A percentile compares a stretch with the other conserved stretches of the same genome.
These are phyloP conservation scores for Populus hybrid DNA, from an alignment of 441 rosid species.

Conservation along the genomic window DNA sequence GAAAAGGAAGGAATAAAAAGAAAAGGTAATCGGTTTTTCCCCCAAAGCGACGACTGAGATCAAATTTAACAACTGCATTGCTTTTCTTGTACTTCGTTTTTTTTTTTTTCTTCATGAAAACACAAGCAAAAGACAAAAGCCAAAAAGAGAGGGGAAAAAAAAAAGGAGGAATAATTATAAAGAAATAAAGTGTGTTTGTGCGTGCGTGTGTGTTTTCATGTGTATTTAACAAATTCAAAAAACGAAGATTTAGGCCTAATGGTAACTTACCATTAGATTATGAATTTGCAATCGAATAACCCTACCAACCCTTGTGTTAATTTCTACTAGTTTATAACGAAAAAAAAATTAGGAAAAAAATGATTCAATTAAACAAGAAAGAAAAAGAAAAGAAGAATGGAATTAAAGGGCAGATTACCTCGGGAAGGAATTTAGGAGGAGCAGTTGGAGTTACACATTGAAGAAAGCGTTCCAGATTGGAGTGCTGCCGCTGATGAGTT, in stretches of 20 bases:
- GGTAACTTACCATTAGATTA: neutral
- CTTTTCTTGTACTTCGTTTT: neutral
- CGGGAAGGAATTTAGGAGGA: slow-evolving; percentile 37
- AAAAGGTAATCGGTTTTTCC: neutral
- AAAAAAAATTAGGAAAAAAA: neutral
- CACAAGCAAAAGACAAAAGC: neutral
- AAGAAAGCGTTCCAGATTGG: slow-evolving; percentile 51
- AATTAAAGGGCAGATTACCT: slow-evolving; percentile 30
- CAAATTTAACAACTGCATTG: neutral
- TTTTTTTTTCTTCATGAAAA: neutral
- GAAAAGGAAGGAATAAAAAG: no score
- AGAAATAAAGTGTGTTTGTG: neutral
- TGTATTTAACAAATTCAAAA: neutral
- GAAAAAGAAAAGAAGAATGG: neutral
- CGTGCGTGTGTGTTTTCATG: neutral
- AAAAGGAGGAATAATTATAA: neutral
- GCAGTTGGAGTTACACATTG: slow-evolving; percentile 47
- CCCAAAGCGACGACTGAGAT: neutral
- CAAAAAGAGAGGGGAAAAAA: neutral
- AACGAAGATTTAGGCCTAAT: neutral
- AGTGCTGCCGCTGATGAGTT: slow-evolving; percentile 7
- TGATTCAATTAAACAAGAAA: slow-evolving; percentile 2
- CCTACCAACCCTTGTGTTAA: neutral
- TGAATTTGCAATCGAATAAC: neutral
- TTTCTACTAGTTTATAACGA: neutral